These are phyloP conservation scores for Cicer chorassanicum DNA, from an alignment of 306 rosid species.

Conservation along the genomic window DNA sequence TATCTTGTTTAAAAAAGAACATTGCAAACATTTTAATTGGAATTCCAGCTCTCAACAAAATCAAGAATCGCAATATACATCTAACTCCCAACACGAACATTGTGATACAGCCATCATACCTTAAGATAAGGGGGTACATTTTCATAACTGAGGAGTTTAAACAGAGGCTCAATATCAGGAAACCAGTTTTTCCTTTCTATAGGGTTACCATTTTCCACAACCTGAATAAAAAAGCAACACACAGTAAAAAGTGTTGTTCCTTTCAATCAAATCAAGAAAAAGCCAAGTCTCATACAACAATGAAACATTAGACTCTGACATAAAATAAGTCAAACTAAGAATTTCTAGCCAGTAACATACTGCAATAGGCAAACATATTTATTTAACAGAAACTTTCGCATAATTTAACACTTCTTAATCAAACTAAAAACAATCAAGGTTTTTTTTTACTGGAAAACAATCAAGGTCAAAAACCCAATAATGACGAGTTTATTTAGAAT, in stretches of 20 bases:
- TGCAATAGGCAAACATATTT: constrained; percentile 16
- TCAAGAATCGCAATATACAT: constrained; percentile 34
- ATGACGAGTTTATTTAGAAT: too few relatives aligned
- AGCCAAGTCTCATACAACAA: not conserved
- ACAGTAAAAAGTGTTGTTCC: constrained; percentile 37
- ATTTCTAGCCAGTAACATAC: constrained; percentile 13
- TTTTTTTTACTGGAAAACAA: too few relatives aligned
- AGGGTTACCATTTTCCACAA: constrained; percentile 86
- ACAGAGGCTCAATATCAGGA: constrained; percentile 91
- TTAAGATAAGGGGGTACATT: constrained; percentile 96
- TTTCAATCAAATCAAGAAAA: constrained; percentile 30
- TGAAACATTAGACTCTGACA: constrained; percentile 10
- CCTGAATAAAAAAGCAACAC: constrained; percentile 58
- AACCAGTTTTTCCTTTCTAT: constrained; percentile 91
- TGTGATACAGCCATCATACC: constrained; percentile 54
- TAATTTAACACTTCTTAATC: constrained; percentile 2
- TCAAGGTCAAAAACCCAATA: too few relatives aligned
- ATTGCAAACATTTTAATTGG: constrained; percentile 33
- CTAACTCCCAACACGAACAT: constrained; percentile 32
- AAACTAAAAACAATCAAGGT: not conserved
- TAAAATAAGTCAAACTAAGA: constrained; percentile 10
- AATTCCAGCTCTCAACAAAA: constrained; percentile 44
- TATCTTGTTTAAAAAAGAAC: constrained; percentile 44
- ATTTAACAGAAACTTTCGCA: not conserved
- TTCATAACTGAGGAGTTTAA: constrained; percentile 96